Base-by-base conservation (phyloP, 2,329 filamentous ascomycete genomes). In the Pestalotiopsis sp. region DNA sequence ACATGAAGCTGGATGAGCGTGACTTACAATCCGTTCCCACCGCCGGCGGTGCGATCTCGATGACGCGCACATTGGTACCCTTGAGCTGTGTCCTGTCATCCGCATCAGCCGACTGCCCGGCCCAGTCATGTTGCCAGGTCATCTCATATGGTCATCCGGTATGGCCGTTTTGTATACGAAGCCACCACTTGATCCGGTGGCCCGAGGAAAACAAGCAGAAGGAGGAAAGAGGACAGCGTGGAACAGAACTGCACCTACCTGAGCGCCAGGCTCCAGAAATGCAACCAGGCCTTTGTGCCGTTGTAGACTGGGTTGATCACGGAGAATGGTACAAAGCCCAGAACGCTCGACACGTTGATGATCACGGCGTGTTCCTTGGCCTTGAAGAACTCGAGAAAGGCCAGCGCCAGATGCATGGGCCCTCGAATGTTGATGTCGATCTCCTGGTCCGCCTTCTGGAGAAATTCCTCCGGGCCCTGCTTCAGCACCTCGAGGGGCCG, bases 271-370 rank as follows among this genome's bases (percentile, higher is more conserved):
- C 78, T 84, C 82, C 84, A 89, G 75, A 84, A 88, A 72, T 89
- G 86, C 52, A 88, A 49, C 84, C 83, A 90, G 0, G 86, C 85
- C 72, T 90, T 90, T 2, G 86, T 88, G 2, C 84, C 87, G 73
- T 88, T 88, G 76, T 90, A 90, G 1, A 88, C 84, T 0, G 86
- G 87, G 71, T 88, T 90, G 70, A 88, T 82, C 68, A 88, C 77
- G 2, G 79, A 82, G 68, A 84, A 83, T 0, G 88, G 87, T 0
- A 85, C 76, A 69, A 83, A 89, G 3, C 84, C 88, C 0, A 90
- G 80, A 0, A 86, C 80, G 6, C 83, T 87, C 0, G 84, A 85
- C 1, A 89, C 82, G 70, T 89, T 89, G 74, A 89, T 81, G 63
- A 89, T 82, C 1, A 84, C 69, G 0, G 83, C 80, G 1, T 76